A percentile compares a stretch with the other conserved stretches of the same genome.
These are phyloP conservation scores for Boletellus ananas DNA, from an alignment of 768 basidiomycete species.

Conservation along the genomic window DNA sequence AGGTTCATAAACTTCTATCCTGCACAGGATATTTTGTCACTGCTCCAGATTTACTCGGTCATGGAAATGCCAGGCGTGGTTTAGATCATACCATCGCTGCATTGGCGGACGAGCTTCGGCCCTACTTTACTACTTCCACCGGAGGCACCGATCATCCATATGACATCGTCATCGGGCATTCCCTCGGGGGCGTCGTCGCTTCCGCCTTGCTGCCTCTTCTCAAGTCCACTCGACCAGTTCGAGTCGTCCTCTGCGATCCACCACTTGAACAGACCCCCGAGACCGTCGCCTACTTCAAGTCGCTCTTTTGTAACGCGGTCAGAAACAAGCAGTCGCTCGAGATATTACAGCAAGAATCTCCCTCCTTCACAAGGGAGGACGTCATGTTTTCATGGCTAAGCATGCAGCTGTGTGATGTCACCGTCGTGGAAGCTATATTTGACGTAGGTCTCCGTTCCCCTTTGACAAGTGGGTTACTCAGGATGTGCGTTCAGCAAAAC, in stretches of 20 bases:
- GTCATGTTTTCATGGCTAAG: neutral
- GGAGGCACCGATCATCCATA: neutral
- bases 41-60: slow-evolving; percentile 23
- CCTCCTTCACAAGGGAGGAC: slow-evolving; percentile 2
- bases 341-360: neutral
- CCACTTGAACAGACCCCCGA: slow-evolving; percentile 4
- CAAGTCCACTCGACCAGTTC: slow-evolving; percentile 1
- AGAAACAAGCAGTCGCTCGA: slow-evolving; percentile 1
- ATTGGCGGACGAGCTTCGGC: slow-evolving; percentile 9
- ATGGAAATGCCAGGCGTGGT: slow-evolving; percentile 8
- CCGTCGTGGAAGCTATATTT: slow-evolving; percentile 2
- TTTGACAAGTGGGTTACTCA: neutral
- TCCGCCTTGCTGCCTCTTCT: slow-evolving; percentile 7
- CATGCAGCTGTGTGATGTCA: slow-evolving; percentile 4
- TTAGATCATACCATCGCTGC: neutral
- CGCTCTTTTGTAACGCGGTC: accelerated
- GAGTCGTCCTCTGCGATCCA: slow-evolving; percentile 20
- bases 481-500: slow-evolving; percentile 15
- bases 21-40: slow-evolving; percentile 21
- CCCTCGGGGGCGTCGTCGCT: slow-evolving; percentile 19
- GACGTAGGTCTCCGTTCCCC: slow-evolving; percentile 6
- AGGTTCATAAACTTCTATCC: too few species aligned
- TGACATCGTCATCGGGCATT: slow-evolving; percentile 14
- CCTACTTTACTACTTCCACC: slow-evolving; percentile 3
- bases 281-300: neutral